These are phyloP conservation scores for Penicillium sp. DNA, from an alignment of 2,329 filamentous ascomycete species.

Conservation along the genomic window DNA sequence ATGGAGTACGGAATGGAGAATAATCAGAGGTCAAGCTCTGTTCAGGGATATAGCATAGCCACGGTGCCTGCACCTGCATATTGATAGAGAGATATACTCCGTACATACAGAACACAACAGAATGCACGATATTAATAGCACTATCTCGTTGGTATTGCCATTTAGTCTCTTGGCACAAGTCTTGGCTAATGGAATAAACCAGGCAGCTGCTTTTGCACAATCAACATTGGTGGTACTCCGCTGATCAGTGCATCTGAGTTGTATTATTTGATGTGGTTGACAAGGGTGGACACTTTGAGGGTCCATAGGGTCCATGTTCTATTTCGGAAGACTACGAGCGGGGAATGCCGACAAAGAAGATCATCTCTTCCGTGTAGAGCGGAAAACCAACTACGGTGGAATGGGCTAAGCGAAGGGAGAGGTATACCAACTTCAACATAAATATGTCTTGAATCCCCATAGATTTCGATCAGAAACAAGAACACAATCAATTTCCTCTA, in stretches of 20 bases:
- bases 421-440: conserved; percentile 5
- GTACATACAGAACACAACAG: neutral
- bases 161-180: neutral
- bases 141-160: neutral
- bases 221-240: conserved; percentile 8
- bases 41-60: neutral
- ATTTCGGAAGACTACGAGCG: neutral
- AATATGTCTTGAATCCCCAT: conserved; percentile 1
- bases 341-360: neutral
- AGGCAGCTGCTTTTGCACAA: conserved; percentile 17
- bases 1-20: neutral
- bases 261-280: neutral
- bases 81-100: neutral
- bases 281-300: conserved; percentile 4
- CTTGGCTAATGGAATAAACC: conserved; percentile 11
- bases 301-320: neutral
- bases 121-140: conserved; percentile 2
- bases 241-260: conserved; percentile 3
- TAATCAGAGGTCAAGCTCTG: neutral
- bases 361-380: neutral
- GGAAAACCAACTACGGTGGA: neutral
- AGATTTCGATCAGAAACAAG: neutral
- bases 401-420: neutral
- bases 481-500: neutral
- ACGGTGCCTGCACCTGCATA: neutral